Evolutionary conservation across 192 early-diverging fungal genomes (phyloP).

Genomic region (Cetraspora pellucida): DNA sequence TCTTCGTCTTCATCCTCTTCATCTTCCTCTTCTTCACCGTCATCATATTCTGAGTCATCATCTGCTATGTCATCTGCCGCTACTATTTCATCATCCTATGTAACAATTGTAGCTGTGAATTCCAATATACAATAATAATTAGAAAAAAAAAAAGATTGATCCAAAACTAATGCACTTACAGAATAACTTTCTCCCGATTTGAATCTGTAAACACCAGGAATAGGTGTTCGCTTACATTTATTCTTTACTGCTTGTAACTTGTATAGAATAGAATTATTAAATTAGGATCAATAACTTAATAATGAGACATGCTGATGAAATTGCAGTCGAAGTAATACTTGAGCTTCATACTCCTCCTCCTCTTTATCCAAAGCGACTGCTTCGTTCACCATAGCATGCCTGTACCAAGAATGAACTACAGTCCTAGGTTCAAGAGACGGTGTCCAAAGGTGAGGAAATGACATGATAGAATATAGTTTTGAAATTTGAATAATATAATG

Average conservation of each 20-base stretch:
- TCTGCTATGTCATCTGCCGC: background rate
- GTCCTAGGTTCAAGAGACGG: slow-evolving; percentile 26
- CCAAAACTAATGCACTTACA: background rate
- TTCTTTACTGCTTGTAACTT: slow-evolving; percentile 1
- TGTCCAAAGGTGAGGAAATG: slow-evolving; percentile 15
- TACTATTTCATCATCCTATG: background rate
- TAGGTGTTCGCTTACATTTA: background rate
- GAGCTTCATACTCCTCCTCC: slow-evolving; percentile 21
- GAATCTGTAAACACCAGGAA: slow-evolving; percentile 7
- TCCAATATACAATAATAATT: background rate
- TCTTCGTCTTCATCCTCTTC: slow-evolving; percentile 23
- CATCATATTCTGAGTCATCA: slow-evolving; percentile 17
- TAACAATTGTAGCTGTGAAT: background rate
- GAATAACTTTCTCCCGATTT: background rate
- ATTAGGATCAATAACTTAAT: background rate
- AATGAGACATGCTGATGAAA: background rate
- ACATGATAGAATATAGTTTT: slow-evolving; percentile 1
- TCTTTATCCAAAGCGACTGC: slow-evolving; percentile 22
- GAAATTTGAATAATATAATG: background rate
- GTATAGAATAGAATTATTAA: background rate
- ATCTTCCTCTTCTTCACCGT: slow-evolving; percentile 15
- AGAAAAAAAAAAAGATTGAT: background rate
- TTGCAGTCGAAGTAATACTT: background rate
- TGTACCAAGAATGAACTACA: slow-evolving; percentile 10
- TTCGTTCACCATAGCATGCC: background rate